These are phyloP conservation scores for Carpinus viminea DNA, from an alignment of 306 rosid species.

Conservation along the genomic window DNA sequence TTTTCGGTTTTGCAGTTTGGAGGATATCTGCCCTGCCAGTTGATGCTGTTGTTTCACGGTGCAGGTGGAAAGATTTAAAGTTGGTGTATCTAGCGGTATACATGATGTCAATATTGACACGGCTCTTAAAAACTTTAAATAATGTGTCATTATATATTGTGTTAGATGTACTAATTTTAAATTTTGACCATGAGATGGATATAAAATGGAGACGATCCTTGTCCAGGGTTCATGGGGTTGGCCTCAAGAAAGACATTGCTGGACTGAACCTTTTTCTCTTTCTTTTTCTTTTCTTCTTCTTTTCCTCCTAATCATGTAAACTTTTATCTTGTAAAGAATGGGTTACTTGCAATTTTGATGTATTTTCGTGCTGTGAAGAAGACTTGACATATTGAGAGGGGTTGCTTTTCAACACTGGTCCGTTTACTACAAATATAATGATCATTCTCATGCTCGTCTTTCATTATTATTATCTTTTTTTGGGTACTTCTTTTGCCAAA, in stretches of 20 bases:
- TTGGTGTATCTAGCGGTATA: too few relatives aligned
- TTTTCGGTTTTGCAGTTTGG: slow-evolving; percentile 51
- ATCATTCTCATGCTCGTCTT: not conserved
- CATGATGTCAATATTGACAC: too few relatives aligned
- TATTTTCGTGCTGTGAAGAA: not conserved
- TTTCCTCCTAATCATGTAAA: not conserved
- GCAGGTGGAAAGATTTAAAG: too few relatives aligned
- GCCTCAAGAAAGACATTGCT: not conserved
- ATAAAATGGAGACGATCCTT: too few relatives aligned
- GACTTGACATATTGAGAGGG: not conserved
- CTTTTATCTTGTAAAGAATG: not conserved
- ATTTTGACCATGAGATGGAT: too few relatives aligned
- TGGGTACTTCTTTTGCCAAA: too few relatives aligned
- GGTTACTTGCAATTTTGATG: not conserved
- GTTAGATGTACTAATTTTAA: too few relatives aligned
- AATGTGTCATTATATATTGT: too few relatives aligned
- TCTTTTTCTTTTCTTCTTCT: not conserved
- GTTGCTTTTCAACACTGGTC: not conserved
- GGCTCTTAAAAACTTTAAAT: too few relatives aligned
- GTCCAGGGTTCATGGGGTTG: too few relatives aligned
- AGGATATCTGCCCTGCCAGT: slow-evolving; percentile 65
- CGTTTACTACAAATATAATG: not conserved
- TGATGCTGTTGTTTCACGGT: slow-evolving; percentile 28
- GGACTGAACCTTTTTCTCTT: not conserved
- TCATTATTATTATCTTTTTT: too few relatives aligned